These are phyloP conservation scores for Leccinum incarnatum DNA, from an alignment of 768 basidiomycete genomes.

Conservation along the genomic window DNA sequence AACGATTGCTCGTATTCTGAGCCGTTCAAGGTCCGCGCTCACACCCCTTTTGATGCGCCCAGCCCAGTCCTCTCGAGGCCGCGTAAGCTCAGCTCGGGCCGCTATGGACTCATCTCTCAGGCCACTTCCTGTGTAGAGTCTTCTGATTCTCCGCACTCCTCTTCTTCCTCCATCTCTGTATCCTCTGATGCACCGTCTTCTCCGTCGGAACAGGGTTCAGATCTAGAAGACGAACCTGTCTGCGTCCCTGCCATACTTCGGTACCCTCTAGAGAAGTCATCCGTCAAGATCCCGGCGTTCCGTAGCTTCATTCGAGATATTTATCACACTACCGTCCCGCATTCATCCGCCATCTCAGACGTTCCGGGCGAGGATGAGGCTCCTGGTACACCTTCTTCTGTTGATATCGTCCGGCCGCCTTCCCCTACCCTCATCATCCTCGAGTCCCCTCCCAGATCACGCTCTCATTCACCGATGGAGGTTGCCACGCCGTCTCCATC, in stretches of 20 bases:
- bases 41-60: slow-evolving; percentile 23
- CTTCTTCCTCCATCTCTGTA: slow-evolving; percentile 41
- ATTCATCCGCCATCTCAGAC: slow-evolving; percentile 13
- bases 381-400: slow-evolving; percentile 7
- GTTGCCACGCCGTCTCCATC: slow-evolving; percentile 42
- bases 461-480: slow-evolving; percentile 49
- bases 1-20: slow-evolving; percentile 10
- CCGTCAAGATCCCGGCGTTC: slow-evolving; percentile 33
- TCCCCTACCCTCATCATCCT: slow-evolving; percentile 20
- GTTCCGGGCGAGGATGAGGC: slow-evolving; percentile 8
- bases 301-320: slow-evolving; percentile 32
- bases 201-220: slow-evolving; percentile 44
- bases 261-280: slow-evolving; percentile 12
- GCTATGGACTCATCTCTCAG: slow-evolving; percentile 54
- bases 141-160: slow-evolving; percentile 25
- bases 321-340: slow-evolving; percentile 11
- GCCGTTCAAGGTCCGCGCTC: slow-evolving; percentile 16
- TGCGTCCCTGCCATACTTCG: slow-evolving; percentile 16
- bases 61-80: slow-evolving; percentile 28
- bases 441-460: slow-evolving; percentile 27
- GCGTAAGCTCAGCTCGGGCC: slow-evolving; percentile 47
- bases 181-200: slow-evolving; percentile 35
- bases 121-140: slow-evolving; percentile 26
- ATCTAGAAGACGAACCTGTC: slow-evolving; percentile 48
- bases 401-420: slow-evolving; percentile 1